Percentiles rank a stretch among this genome's conserved stretches.
phyloP scores from a whole-genome alignment of 1,139 yeast species.

The Yamadazyma mexicana region DNA sequence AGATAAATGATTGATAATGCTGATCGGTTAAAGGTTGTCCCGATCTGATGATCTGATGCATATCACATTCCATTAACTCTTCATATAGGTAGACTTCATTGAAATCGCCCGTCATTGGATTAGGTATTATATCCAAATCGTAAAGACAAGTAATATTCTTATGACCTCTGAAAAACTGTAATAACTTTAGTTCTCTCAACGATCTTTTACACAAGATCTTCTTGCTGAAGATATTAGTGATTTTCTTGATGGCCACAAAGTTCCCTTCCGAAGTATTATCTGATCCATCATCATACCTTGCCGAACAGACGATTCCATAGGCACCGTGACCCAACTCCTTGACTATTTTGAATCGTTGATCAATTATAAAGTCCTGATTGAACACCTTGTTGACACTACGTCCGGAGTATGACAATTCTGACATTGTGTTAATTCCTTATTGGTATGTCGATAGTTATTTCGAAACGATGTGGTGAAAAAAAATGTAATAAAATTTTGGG shows the following conservation, averaged over 20 bases:
- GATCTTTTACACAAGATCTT: slow-evolving; percentile 89
- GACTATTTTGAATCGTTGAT: slow-evolving; percentile 77
- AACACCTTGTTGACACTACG: slow-evolving; percentile 59
- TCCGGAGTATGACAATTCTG: slow-evolving; percentile 26
- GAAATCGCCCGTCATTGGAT: slow-evolving; percentile 66
- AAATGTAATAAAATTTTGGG: too few species aligned
- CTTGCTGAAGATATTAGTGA: slow-evolving; percentile 87
- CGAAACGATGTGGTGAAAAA: too few species aligned
- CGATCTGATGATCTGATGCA: slow-evolving; percentile 94
- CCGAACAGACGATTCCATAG: slow-evolving; percentile 94
- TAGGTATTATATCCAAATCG: slow-evolving; percentile 87
- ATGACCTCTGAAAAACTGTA: slow-evolving; percentile 90
- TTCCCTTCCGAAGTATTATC: slow-evolving; percentile 24
- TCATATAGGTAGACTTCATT: slow-evolving; percentile 92
- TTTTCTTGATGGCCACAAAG: slow-evolving; percentile 87
- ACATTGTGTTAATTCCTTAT: background rate
- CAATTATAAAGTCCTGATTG: slow-evolving; percentile 88
- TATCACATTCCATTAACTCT: slow-evolving; percentile 96
- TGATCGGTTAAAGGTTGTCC: slow-evolving; percentile 94
- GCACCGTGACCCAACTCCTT: slow-evolving; percentile 97
- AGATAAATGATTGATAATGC: slow-evolving; percentile 89
- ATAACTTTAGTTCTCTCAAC: slow-evolving; percentile 78
- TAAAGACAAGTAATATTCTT: slow-evolving; percentile 91
- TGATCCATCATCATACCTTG: slow-evolving; percentile 73
- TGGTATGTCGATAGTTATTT: background rate